Conservation (phyloP, 495 filamentous ascomycete genomes). For the Bacidia rubella region DNA sequence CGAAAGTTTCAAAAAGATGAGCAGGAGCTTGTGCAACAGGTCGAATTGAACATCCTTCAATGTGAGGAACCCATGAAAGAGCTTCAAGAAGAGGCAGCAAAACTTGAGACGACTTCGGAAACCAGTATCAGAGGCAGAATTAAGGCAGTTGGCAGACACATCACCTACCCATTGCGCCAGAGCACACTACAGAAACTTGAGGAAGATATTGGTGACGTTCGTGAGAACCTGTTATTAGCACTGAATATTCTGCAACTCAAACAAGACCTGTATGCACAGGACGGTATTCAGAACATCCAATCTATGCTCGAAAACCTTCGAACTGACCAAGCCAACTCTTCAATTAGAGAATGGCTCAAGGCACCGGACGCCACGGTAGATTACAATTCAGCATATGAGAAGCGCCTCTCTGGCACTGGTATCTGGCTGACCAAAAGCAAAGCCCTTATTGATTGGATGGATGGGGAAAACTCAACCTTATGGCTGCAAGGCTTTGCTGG, state of each 20-base stretch:
- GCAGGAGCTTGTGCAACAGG: constrained; percentile 15
- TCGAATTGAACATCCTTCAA: constrained; percentile 13
- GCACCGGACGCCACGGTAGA: constrained; percentile 23
- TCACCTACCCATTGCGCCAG: constrained; percentile 23
- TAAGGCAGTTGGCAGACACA: constrained; percentile 14
- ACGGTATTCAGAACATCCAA: constrained; percentile 18
- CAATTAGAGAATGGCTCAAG: constrained; percentile 22
- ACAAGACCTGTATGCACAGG: constrained; percentile 9
- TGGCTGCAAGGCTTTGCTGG: constrained; percentile 30
- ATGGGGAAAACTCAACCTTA: constrained; percentile 22
- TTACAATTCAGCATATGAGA: constrained; percentile 19
- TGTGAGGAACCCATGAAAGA: constrained; percentile 23
- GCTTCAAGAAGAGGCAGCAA: constrained; percentile 17
- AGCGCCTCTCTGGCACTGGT: constrained; percentile 21
- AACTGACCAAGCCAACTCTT: constrained; percentile 17
- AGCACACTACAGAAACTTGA: constrained; percentile 24
- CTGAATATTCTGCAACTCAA: constrained; percentile 20
- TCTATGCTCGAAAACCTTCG: constrained; percentile 13
- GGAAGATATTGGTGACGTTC: constrained; percentile 22
- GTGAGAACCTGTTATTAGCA: constrained; percentile 19
- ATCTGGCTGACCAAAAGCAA: constrained; percentile 24
- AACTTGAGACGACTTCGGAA: not conserved
- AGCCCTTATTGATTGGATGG: constrained; percentile 21
- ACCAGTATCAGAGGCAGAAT: constrained; percentile 8
- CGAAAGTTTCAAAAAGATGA: constrained; percentile 14